Evolutionary conservation across 2,329 filamentous ascomycete genomes (phyloP).

Genomic region (Botrytis paeoniae): DNA sequence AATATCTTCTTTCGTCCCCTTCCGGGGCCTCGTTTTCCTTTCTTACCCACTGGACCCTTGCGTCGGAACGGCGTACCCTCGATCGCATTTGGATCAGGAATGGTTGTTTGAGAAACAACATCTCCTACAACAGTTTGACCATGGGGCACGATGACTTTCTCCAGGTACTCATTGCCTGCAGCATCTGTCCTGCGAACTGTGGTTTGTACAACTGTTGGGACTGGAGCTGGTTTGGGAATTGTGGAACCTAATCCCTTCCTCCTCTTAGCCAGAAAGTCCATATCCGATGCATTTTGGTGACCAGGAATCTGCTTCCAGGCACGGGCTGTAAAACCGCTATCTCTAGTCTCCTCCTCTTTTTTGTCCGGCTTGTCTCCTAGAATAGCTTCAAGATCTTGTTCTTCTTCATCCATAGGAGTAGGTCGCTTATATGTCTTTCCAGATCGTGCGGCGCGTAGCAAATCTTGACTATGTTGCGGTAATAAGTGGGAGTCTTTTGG

Average conservation of each 20-base stretch:
- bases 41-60: conserved; percentile 56
- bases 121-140: conserved; percentile 80
- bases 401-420: conserved; percentile 58
- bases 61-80: conserved; percentile 53
- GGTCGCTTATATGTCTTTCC: conserved; percentile 73
- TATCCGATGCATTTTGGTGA: conserved; percentile 51
- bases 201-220: conserved; percentile 67
- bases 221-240: conserved; percentile 47
- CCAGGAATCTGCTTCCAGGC: conserved; percentile 61
- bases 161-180: conserved; percentile 76
- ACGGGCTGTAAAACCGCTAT: conserved; percentile 53
- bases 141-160: conserved; percentile 77
- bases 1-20: conserved; percentile 66
- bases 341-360: conserved; percentile 51
- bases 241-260: conserved; percentile 60
- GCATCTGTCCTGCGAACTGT: conserved; percentile 77
- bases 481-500: conserved; percentile 80
- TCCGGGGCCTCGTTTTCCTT: conserved; percentile 76
- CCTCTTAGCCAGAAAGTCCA: conserved; percentile 59
- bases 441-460: conserved; percentile 77
- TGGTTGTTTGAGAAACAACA: conserved; percentile 62
- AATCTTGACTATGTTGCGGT: conserved; percentile 74
- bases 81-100: conserved; percentile 56
- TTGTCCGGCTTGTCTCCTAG: conserved; percentile 54
- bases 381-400: conserved; percentile 48